These are phyloP conservation scores for Selaginella moellendorffii DNA, from an alignment of 75 land plant genomes.

Conservation along the genomic window DNA sequence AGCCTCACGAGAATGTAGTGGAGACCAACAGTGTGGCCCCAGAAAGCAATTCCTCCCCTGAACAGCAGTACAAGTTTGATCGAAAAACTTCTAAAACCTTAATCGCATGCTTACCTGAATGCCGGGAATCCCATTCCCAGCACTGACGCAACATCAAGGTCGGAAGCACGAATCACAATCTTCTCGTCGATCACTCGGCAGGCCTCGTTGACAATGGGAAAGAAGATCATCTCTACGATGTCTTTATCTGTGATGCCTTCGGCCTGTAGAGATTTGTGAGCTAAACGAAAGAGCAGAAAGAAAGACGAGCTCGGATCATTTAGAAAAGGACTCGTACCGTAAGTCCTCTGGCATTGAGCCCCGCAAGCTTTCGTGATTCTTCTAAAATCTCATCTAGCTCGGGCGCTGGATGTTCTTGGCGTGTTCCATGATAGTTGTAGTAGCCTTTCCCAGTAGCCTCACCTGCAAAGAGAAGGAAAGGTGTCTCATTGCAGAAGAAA, in stretches of 20 bases:
- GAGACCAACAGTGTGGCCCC: constrained; percentile 31
- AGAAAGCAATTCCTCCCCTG: constrained; percentile 36
- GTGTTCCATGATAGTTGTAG: background rate
- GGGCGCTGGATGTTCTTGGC: background rate
- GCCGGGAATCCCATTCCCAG: constrained; percentile 34
- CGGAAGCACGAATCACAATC: constrained; percentile 16
- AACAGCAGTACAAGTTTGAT: background rate
- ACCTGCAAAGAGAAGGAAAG: background rate
- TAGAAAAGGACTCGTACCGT: no score
- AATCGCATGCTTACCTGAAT: constrained; percentile 22
- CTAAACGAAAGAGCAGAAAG: no score
- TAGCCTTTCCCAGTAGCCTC: background rate
- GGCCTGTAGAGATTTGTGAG: no score
- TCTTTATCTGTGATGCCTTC: constrained; percentile 17
- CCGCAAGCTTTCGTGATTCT: background rate
- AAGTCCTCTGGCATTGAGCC: background rate
- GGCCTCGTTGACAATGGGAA: constrained; percentile 24
- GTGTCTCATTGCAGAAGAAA: no score
- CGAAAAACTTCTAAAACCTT: background rate
- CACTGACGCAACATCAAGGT: constrained; percentile 22
- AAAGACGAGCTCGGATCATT: no score
- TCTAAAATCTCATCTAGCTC: background rate
- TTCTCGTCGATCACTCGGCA: constrained; percentile 16
- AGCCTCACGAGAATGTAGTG: constrained; percentile 21
- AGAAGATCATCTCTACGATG: constrained; percentile 22